phyloP scores from a whole-genome alignment of 306 rosid species.

The Dryas drummondii region DNA sequence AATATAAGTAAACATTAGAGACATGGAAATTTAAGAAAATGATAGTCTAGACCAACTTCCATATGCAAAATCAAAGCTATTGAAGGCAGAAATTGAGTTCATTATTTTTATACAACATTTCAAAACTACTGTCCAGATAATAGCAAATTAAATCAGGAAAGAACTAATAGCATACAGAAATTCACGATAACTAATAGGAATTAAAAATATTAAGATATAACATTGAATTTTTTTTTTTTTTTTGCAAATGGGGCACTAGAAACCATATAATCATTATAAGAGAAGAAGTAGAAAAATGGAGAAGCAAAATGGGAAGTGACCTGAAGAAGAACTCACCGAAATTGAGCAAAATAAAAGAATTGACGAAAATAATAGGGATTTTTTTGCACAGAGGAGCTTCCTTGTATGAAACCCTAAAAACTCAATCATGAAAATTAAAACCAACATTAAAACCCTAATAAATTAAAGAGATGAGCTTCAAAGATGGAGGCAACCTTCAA shows the following conservation, averaged over 20 bases:
- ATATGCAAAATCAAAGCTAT: neutral
- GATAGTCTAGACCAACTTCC: neutral
- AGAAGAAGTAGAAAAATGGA: neutral
- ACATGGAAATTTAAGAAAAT: too few species aligned
- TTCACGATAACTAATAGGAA: neutral
- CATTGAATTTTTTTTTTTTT: too few species aligned
- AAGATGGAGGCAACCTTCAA: too few species aligned
- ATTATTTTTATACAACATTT: neutral
- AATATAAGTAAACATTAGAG: too few species aligned
- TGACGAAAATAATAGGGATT: too few species aligned
- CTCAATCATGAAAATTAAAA: too few species aligned
- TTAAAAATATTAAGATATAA: neutral
- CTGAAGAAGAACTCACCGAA: slow-evolving; percentile 32
- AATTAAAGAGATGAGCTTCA: too few species aligned
- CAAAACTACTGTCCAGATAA: neutral
- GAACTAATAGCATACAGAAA: neutral
- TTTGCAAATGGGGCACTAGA: neutral
- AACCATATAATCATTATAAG: neutral
- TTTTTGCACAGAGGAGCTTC: too few species aligned
- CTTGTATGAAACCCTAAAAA: too few species aligned
- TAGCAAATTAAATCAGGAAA: neutral
- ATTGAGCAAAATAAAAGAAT: too few species aligned
- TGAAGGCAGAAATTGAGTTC: neutral
- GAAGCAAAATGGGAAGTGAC: slow-evolving; percentile 32
- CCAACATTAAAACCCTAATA: too few species aligned